These are phyloP conservation scores for Globisporangium mamillatum DNA, from an alignment of 352 stramenopile species.

Conservation along the genomic window DNA sequence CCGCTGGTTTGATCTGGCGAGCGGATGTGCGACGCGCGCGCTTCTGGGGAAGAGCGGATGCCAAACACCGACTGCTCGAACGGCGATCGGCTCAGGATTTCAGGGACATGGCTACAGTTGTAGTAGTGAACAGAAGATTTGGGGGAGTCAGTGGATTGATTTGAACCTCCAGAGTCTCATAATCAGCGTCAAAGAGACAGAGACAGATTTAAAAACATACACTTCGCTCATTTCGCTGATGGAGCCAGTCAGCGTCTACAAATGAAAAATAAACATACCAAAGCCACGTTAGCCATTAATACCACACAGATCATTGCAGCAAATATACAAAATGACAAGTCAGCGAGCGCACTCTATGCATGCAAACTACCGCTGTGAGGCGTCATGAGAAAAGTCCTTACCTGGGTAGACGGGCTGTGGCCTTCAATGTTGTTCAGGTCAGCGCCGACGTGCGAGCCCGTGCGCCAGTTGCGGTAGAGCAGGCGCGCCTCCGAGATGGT, in stretches of 20 bases:
- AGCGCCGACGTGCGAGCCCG: slow-evolving; percentile 43
- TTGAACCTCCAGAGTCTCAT: not conserved
- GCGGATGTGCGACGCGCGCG: slow-evolving; percentile 22
- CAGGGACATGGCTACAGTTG: slow-evolving; percentile 29
- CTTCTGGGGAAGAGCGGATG: slow-evolving; percentile 14
- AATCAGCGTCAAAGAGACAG: not conserved
- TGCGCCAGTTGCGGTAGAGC: slow-evolving; percentile 81
- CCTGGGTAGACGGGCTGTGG: not conserved
- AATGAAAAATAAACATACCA: not conserved
- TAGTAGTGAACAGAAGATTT: not conserved
- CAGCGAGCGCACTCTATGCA: not conserved
- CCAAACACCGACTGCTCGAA: slow-evolving; percentile 44
- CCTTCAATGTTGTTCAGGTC: slow-evolving; percentile 22
- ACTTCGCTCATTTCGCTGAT: slow-evolving; percentile 51
- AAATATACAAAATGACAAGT: not conserved
- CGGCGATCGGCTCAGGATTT: slow-evolving; percentile 58
- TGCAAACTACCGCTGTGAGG: not conserved
- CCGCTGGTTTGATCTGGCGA: slow-evolving; percentile 21
- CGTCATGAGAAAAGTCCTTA: not conserved
- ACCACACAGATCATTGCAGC: not conserved
- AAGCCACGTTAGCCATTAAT: not conserved
- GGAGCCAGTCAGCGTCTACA: not conserved
- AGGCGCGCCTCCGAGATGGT: slow-evolving; percentile 66
- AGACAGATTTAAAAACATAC: slow-evolving; percentile 24
- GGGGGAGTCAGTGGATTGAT: not conserved